Conservation (phyloP, 352 stramenopile species). For the Globisporangium cystogenes region DNA sequence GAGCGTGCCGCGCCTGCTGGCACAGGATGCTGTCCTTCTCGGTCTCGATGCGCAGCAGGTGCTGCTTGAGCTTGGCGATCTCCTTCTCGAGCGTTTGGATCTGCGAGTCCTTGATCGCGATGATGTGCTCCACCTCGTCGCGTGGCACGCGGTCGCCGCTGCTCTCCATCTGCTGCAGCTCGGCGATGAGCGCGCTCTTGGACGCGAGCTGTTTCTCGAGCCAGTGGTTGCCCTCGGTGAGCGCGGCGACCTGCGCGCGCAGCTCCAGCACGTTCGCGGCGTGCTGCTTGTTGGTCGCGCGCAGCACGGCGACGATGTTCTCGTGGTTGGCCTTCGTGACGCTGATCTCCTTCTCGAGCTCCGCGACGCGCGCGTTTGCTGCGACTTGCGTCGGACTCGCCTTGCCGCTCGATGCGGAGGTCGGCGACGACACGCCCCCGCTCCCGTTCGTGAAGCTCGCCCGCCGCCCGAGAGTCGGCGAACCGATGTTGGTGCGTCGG, state of each 20-base stretch:
- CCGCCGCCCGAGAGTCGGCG: slow-evolving; percentile 22
- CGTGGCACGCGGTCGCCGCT: slow-evolving; percentile 26
- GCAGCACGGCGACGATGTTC: slow-evolving; percentile 61
- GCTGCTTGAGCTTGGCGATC: slow-evolving; percentile 38
- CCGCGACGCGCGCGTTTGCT: slow-evolving; percentile 25
- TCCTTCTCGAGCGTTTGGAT: slow-evolving; percentile 58
- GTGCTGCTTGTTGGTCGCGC: slow-evolving; percentile 67
- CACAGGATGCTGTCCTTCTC: slow-evolving; percentile 61
- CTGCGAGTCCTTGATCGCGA: slow-evolving; percentile 46
- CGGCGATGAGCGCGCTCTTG: slow-evolving; percentile 47
- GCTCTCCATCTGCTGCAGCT: slow-evolving; percentile 39
- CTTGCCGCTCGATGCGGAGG: background rate
- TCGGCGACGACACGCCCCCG: background rate
- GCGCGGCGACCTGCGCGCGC: slow-evolving; percentile 47
- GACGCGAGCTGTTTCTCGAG: slow-evolving; percentile 52
- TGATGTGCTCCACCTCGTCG: slow-evolving; percentile 33
- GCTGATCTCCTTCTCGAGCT: slow-evolving; percentile 60
- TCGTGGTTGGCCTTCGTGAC: slow-evolving; percentile 60
- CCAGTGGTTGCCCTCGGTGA: slow-evolving; percentile 54
- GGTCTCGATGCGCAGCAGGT: slow-evolving; percentile 30
- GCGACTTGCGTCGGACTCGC: slow-evolving; percentile 1
- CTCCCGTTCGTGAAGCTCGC: slow-evolving; percentile 18
- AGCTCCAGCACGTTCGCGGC: slow-evolving; percentile 59
- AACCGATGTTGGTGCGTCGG: slow-evolving; percentile 26
- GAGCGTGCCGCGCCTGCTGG: slow-evolving; percentile 38